Evolutionary conservation across 2,329 filamentous ascomycete genomes (phyloP), one percentile per base, ranked within the genome.

Genomic region (Claviceps sp.): DNA sequence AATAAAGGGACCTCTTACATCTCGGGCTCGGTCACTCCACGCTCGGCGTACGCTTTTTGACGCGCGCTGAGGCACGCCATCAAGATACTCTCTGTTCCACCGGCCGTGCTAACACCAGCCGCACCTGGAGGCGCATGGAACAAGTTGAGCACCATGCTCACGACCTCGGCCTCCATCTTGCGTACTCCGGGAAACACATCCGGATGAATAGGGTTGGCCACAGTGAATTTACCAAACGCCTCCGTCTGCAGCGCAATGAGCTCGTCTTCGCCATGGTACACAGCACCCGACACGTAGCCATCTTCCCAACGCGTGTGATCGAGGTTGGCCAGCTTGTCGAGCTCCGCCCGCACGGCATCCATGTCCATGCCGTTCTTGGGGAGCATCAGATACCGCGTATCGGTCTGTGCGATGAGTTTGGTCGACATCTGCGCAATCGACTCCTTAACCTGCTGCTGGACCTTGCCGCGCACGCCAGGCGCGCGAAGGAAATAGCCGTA

Each of bases 151-250:
- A 94, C 89, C 91, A 98, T 98, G 58, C 90, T 86, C 50, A 98
- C 93, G 55, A 98, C 75, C 72, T 98, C 93, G 45, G 93, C 91
- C 73, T 98, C 93, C 93, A 98, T 98, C 79, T 98, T 98, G 62
- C 93, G 78, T 50, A 98, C 90, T 30, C 91, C 93, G 16, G 93
- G 93, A 71, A 98, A 98, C 44, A 98, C 91, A 70, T 98, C 93
- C 6, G 93, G 93, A 67, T 98, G 93, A 59, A 98, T 93, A 3
- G 93, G 93, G 67, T 98, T 98, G 41, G 89, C 80, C 34, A 98
- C 93, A 49, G 89, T 91, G 67, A 98, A 98, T 68, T 87, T 86
- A 58, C 87, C 86, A 74, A 91, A 97, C 0, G 93, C 91, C 65
- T 96, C 88, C 5, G 87, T 87, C 72, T 98, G 93, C 41, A 98